Evolutionary conservation across 164 flowering plant genomes (phyloP).

Genomic region (Macadamia integrifolia): DNA sequence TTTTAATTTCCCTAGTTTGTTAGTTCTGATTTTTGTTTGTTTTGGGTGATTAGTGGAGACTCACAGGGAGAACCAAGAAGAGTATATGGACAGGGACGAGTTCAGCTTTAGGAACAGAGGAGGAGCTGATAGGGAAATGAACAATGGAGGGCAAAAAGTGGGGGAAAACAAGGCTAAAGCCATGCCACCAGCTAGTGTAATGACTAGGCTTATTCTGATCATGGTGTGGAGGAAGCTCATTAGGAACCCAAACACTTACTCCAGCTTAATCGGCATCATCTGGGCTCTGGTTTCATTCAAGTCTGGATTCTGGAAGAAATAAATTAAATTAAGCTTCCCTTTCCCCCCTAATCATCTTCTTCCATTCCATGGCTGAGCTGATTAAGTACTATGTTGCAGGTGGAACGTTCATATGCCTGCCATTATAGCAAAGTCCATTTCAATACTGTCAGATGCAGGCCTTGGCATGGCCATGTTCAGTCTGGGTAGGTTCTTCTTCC

Average conservation of each 20-base stretch:
- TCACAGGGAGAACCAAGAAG: conserved; percentile 37
- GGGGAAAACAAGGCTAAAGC: conserved; percentile 38
- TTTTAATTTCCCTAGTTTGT: neutral
- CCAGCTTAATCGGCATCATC: conserved; percentile 81
- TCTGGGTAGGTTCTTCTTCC: conserved; percentile 54
- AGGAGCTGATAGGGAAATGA: conserved; percentile 18
- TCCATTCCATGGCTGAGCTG: no score
- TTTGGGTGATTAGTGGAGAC: conserved; percentile 25
- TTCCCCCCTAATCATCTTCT: no score
- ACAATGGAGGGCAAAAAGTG: conserved; percentile 27
- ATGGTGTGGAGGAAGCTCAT: conserved; percentile 97
- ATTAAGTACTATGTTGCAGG: conserved; percentile 32
- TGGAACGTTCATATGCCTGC: conserved; percentile 86
- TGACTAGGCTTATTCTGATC: conserved; percentile 87
- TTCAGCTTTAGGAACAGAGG: conserved; percentile 72
- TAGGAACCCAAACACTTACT: conserved; percentile 90
- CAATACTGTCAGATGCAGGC: conserved; percentile 96
- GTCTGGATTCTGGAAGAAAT: conserved; percentile 20
- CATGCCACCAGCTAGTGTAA: conserved; percentile 91
- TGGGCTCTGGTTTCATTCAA: conserved; percentile 90
- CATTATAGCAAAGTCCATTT: conserved; percentile 70
- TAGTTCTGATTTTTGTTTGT: neutral
- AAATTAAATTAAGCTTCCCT: neutral
- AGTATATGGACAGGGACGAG: conserved; percentile 58
- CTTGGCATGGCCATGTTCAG: conserved; percentile 99